A percentile compares a stretch with the other conserved stretches of the same genome.
Evolutionary conservation across 140 eudicot genomes (phyloP).

Genomic region (Stevia rebaudiana): DNA sequence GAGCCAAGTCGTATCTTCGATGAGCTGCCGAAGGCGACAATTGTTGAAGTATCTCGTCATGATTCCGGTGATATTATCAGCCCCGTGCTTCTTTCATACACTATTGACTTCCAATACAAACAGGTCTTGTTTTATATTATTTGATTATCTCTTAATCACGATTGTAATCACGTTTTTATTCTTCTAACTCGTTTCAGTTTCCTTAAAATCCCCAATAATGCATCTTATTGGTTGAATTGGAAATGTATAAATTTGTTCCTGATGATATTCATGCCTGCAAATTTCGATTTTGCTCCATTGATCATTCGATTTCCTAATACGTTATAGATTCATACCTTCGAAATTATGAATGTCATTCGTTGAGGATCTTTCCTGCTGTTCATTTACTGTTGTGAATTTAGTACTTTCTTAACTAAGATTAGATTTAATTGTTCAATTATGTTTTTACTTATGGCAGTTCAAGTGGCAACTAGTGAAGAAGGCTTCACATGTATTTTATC

Average conservation of each 20-base stretch:
- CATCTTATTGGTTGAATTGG: too few relatives aligned
- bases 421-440: background rate
- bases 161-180: background rate
- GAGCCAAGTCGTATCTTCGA: conserved; percentile 82
- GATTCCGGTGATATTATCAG: conserved; percentile 80
- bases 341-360: background rate
- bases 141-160: background rate
- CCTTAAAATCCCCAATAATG: too few relatives aligned
- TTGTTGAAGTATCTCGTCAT: conserved; percentile 72
- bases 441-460: conserved; percentile 39
- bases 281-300: background rate
- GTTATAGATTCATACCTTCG: conserved; percentile 8
- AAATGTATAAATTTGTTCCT: too few relatives aligned
- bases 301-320: background rate
- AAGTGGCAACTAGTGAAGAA: conserved; percentile 94
- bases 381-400: too few relatives aligned
- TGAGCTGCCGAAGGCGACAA: conserved; percentile 76
- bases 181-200: too few relatives aligned
- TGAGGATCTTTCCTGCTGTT: too few relatives aligned
- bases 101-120: conserved; percentile 79
- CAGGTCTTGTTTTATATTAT: conserved; percentile 34
- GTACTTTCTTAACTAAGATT: background rate
- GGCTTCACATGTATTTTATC: conserved; percentile 86
- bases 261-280: background rate
- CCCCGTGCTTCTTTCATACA: conserved; percentile 65